Percentiles rank a stretch among this genome's conserved stretches.
These are phyloP conservation scores for Spathaspora jeffriesii DNA, from an alignment of 1,139 yeast genomes.

Conservation along the genomic window DNA sequence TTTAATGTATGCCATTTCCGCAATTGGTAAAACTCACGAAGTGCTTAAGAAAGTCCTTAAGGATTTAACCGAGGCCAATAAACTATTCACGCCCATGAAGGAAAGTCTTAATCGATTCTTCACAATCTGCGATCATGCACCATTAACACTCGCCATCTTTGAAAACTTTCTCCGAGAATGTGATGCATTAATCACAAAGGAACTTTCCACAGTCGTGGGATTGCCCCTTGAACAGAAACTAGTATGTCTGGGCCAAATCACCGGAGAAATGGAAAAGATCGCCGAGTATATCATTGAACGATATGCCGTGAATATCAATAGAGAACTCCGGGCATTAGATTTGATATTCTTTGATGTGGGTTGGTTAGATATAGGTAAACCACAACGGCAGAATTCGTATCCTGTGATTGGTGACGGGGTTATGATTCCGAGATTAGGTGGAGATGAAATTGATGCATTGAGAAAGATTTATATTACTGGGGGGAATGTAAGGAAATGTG, in stretches of 20 bases:
- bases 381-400: too few species aligned
- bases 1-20: conserved; percentile 67
- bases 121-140: conserved; percentile 53
- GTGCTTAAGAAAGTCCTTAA: conserved; percentile 48
- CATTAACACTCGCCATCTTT: conserved; percentile 58
- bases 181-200: conserved; percentile 35
- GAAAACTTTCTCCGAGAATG: conserved; percentile 63
- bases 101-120: conserved; percentile 56
- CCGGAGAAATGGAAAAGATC: conserved; percentile 41
- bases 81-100: conserved; percentile 51
- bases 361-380: conserved; percentile 70
- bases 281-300: conserved; percentile 33
- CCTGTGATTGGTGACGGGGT: background rate
- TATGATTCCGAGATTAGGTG: too few species aligned
- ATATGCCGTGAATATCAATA: conserved; percentile 30
- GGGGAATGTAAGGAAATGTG: conserved; percentile 48
- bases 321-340: conserved; percentile 46
- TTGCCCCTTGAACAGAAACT: conserved; percentile 63
- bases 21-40: conserved; percentile 68
- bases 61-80: conserved; percentile 41
- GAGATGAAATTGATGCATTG: conserved; percentile 51
- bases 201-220: conserved; percentile 26
- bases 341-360: conserved; percentile 67
- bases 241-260: conserved; percentile 62
- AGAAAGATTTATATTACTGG: conserved; percentile 26